Percentiles rank a stretch among this genome's conserved stretches.
phyloP scores from a whole-genome alignment of 2,329 filamentous ascomycete species.

The Mollisiaceae sp. region DNA sequence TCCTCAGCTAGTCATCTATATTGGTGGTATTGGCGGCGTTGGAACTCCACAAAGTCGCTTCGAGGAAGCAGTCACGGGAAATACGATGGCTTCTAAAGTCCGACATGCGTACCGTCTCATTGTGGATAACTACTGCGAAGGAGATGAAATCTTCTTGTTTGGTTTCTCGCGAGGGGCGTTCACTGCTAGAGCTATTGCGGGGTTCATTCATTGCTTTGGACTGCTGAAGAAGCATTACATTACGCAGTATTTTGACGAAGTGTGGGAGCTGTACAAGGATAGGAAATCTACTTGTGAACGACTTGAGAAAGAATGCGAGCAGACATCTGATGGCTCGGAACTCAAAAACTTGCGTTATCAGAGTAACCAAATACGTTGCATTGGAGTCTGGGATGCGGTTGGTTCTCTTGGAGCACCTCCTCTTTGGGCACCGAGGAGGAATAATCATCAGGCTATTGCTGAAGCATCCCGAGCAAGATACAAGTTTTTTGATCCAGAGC shows the following conservation, averaged over 20 bases:
- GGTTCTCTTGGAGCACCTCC: constrained; percentile 15
- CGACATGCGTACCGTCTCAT: constrained; percentile 47
- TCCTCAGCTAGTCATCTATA: too few species aligned
- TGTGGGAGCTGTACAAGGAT: too few species aligned
- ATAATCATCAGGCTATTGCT: too few species aligned
- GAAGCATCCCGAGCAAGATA: constrained; percentile 13
- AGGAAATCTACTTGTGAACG: too few species aligned
- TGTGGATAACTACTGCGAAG: constrained; percentile 28
- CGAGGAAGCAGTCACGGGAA: too few species aligned
- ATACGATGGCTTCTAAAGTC: too few species aligned
- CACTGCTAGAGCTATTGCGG: constrained; percentile 43
- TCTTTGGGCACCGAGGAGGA: background rate
- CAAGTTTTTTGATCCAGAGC: background rate
- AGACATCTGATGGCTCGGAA: too few species aligned
- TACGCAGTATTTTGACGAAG: too few species aligned
- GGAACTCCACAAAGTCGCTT: too few species aligned
- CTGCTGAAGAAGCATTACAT: constrained; percentile 40
- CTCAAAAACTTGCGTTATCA: too few species aligned
- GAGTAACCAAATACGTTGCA: constrained; percentile 13
- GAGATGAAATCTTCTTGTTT: constrained; percentile 28
- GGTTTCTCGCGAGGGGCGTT: constrained; percentile 48
- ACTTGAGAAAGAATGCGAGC: too few species aligned
- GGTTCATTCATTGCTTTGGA: constrained; percentile 43
- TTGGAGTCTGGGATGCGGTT: constrained; percentile 28
- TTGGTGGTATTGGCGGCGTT: too few species aligned